Evolutionary conservation across 257 asterid genomes (phyloP).

Genomic region (Galeopsis tetrahit): DNA sequence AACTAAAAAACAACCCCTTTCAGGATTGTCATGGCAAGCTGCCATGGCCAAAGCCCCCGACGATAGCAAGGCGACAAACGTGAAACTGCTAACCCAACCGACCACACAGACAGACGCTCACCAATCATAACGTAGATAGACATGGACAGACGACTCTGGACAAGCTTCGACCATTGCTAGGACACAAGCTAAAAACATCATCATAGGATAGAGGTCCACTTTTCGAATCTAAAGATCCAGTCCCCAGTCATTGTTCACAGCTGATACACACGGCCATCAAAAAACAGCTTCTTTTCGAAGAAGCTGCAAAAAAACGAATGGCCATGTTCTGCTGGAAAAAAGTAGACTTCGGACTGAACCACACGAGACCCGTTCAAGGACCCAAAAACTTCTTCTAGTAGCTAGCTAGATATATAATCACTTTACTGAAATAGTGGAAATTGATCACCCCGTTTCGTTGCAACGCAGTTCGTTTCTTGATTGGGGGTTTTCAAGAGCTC

Average conservation of each 20-base stretch:
- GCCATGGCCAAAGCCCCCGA: constrained; percentile 75
- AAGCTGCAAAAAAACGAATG: constrained; percentile 61
- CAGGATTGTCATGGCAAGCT: constrained; percentile 61
- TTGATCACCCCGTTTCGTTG: neutral
- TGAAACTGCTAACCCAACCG: constrained; percentile 55
- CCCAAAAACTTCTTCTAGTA: constrained; percentile 50
- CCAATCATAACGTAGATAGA: constrained; percentile 26
- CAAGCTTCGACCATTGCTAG: constrained; percentile 26
- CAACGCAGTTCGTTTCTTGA: constrained; percentile 3
- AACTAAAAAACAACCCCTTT: constrained; percentile 50
- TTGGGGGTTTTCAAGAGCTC: constrained; percentile 18
- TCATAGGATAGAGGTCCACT: constrained; percentile 45
- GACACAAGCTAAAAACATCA: constrained; percentile 48
- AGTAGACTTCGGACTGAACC: constrained; percentile 41
- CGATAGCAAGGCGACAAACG: constrained; percentile 46
- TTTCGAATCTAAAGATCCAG: constrained; percentile 43
- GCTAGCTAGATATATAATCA: constrained; percentile 33
- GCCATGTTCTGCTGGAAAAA: constrained; percentile 64
- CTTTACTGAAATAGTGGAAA: constrained; percentile 31
- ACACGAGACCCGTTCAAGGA: constrained; percentile 45
- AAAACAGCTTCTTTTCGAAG: constrained; percentile 26
- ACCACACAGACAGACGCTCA: constrained; percentile 27
- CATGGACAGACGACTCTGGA: constrained; percentile 5
- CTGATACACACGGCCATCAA: constrained; percentile 37
- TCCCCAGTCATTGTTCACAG: constrained; percentile 50